phyloP scores from a whole-genome alignment of 1,284 basidiomycete genomes.

The Tylopilus sp. region DNA sequence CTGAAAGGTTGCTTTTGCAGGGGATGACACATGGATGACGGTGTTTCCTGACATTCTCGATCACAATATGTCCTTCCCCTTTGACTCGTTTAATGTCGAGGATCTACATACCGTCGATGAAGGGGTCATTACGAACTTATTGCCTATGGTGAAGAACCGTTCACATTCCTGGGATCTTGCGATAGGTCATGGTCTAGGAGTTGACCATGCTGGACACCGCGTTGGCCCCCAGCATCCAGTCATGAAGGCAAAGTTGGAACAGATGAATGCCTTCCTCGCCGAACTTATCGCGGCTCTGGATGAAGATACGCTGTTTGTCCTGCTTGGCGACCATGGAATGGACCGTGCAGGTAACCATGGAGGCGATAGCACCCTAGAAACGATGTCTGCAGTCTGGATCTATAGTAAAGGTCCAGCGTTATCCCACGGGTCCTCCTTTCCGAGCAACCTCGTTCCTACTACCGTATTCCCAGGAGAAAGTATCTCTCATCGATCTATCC shows the following conservation, averaged over 20 bases:
- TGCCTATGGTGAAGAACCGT: slow-evolving; percentile 54
- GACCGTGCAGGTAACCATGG: slow-evolving; percentile 96
- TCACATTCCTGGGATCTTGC: slow-evolving; percentile 81
- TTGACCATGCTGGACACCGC: slow-evolving; percentile 97
- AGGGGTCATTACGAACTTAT: slow-evolving; percentile 91
- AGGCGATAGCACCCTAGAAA: slow-evolving; percentile 90
- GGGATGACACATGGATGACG: slow-evolving; percentile 96
- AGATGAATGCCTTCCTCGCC: slow-evolving; percentile 88
- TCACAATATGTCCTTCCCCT: slow-evolving; percentile 81
- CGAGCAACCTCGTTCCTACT: slow-evolving; percentile 61
- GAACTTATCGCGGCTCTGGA: slow-evolving; percentile 75
- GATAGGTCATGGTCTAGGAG: slow-evolving; percentile 96
- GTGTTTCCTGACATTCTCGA: slow-evolving; percentile 87
- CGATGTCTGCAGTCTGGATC: slow-evolving; percentile 90
- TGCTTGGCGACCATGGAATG: slow-evolving; percentile 99
- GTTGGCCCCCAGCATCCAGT: slow-evolving; percentile 90
- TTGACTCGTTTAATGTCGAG: slow-evolving; percentile 98
- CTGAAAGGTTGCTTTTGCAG: slow-evolving; percentile 83
- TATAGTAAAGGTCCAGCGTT: slow-evolving; percentile 80
- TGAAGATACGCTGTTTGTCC: slow-evolving; percentile 89
- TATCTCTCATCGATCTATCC: slow-evolving; percentile 72
- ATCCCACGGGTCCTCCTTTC: slow-evolving; percentile 50
- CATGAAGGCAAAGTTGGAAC: slow-evolving; percentile 87
- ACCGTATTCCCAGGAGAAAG: slow-evolving; percentile 72
- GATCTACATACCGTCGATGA: slow-evolving; percentile 97